Evolutionary conservation across 371 early-diverging fungal genomes (phyloP).

Genomic region (Haplosporangium sp.): DNA sequence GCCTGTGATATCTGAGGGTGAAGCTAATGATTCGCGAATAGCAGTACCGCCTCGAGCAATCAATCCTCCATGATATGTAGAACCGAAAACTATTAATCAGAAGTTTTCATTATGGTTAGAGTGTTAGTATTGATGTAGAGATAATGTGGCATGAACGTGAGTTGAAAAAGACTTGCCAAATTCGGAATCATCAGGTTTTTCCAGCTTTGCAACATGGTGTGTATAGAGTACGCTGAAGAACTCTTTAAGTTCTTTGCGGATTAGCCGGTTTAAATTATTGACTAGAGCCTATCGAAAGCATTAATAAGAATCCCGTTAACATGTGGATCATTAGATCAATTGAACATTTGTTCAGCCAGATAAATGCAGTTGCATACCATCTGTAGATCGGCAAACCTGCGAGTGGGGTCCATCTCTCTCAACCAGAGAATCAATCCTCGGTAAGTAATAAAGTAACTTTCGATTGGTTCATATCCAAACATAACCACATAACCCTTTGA

Average conservation of each 20-base stretch:
- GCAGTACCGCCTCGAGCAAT: slow-evolving; percentile 50
- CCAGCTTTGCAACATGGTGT: slow-evolving; percentile 44
- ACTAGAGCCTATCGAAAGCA: slow-evolving; percentile 61
- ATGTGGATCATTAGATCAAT: too few species aligned
- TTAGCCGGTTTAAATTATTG: slow-evolving; percentile 69
- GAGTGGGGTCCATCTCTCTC: slow-evolving; percentile 85
- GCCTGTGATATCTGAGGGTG: slow-evolving; percentile 45
- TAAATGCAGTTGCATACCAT: slow-evolving; percentile 61
- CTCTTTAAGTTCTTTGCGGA: slow-evolving; percentile 71
- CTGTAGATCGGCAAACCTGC: slow-evolving; percentile 88
- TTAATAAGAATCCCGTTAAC: not conserved
- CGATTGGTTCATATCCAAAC: slow-evolving; percentile 77
- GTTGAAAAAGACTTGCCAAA: slow-evolving; percentile 37
- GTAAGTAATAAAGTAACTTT: slow-evolving; percentile 82
- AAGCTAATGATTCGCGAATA: slow-evolving; percentile 51
- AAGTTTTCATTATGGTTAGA: not conserved
- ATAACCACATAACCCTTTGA: slow-evolving; percentile 57
- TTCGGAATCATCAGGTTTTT: slow-evolving; percentile 58
- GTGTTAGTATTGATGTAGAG: not conserved
- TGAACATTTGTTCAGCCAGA: not conserved
- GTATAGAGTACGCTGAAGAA: slow-evolving; percentile 54
- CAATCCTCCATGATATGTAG: slow-evolving; percentile 49
- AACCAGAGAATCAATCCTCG: slow-evolving; percentile 93
- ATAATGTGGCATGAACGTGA: not conserved
- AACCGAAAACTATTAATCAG: slow-evolving; percentile 42